Conservation (phyloP, 2,329 filamentous ascomycete genomes). For the Xenosphaeropsis pyriputrescens region DNA sequence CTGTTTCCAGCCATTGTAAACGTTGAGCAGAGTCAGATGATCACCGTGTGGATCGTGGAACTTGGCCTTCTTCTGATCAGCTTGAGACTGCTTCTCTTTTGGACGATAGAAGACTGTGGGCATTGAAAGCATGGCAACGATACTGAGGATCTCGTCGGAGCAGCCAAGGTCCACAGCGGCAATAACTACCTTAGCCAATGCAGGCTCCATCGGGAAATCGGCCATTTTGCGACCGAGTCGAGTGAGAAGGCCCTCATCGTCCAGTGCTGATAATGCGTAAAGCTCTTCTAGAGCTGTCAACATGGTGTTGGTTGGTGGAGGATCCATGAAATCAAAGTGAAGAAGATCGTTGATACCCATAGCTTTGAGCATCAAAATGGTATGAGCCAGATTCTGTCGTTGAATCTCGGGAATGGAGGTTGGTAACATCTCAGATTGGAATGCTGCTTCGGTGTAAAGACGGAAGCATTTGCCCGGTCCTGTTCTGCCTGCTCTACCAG, state of each 20-base stretch:
- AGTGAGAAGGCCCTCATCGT: conserved; percentile 89
- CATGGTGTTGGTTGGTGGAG: conserved; percentile 95
- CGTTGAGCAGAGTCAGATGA: conserved; percentile 86
- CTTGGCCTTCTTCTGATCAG: conserved; percentile 94
- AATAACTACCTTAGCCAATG: conserved; percentile 81
- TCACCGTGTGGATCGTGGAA: conserved; percentile 94
- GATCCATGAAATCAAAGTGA: conserved; percentile 98
- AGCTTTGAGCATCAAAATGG: conserved; percentile 94
- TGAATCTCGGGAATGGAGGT: conserved; percentile 96
- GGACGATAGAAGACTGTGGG: conserved; percentile 85
- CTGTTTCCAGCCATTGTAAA: conserved; percentile 94
- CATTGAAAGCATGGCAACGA: conserved; percentile 87
- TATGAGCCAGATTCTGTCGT: conserved; percentile 79
- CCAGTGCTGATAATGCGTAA: conserved; percentile 79
- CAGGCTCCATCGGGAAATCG: conserved; percentile 95
- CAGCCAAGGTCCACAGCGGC: conserved; percentile 76
- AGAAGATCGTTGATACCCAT: conserved; percentile 98
- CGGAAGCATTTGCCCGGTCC: conserved; percentile 94
- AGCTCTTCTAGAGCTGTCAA: conserved; percentile 89
- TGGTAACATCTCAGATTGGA: conserved; percentile 91
- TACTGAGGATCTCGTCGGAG: conserved; percentile 85
- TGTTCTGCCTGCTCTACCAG: conserved; percentile 83
- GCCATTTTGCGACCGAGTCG: conserved; percentile 93
- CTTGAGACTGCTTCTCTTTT: conserved; percentile 92
- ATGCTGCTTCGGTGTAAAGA: conserved; percentile 88